Conservation (phyloP, 1,139 yeast genomes). For the Scheffersomyces parashehatae region DNA sequence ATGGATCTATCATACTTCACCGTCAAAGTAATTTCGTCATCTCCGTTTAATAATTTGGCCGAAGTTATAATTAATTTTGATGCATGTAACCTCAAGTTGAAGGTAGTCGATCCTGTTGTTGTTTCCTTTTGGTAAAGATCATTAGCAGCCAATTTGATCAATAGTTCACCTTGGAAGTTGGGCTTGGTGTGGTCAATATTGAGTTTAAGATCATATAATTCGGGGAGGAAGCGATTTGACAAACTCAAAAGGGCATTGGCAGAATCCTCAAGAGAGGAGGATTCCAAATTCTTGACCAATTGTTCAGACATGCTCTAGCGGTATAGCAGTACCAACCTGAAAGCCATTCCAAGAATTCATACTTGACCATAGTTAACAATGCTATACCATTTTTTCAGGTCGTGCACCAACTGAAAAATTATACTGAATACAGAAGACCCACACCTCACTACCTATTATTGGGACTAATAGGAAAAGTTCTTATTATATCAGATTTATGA, state of each 20-base stretch:
- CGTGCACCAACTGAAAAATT: too few species aligned
- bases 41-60: slow-evolving; percentile 17
- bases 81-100: slow-evolving; percentile 39
- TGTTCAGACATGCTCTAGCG: not conserved
- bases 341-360: too few species aligned
- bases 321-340: too few species aligned
- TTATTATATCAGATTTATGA: too few species aligned
- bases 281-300: not conserved
- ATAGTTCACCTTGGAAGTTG: slow-evolving; percentile 52
- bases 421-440: too few species aligned
- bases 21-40: slow-evolving; percentile 20
- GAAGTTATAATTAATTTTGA: slow-evolving; percentile 38
- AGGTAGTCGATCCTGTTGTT: slow-evolving; percentile 18
- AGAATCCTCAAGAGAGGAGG: not conserved
- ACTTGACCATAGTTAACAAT: too few species aligned
- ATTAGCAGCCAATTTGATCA: slow-evolving; percentile 32
- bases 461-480: too few species aligned
- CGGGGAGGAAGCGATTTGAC: slow-evolving; percentile 40
- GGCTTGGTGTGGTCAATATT: slow-evolving; percentile 51
- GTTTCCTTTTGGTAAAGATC: slow-evolving; percentile 19
- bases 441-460: too few species aligned
- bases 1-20: slow-evolving; percentile 38
- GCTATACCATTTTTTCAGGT: too few species aligned
- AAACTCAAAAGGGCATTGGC: slow-evolving; percentile 16
- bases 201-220: slow-evolving; percentile 42